Base-by-base conservation (phyloP, 495 filamentous ascomycete species). In the Podospora pseudoanserina region DNA sequence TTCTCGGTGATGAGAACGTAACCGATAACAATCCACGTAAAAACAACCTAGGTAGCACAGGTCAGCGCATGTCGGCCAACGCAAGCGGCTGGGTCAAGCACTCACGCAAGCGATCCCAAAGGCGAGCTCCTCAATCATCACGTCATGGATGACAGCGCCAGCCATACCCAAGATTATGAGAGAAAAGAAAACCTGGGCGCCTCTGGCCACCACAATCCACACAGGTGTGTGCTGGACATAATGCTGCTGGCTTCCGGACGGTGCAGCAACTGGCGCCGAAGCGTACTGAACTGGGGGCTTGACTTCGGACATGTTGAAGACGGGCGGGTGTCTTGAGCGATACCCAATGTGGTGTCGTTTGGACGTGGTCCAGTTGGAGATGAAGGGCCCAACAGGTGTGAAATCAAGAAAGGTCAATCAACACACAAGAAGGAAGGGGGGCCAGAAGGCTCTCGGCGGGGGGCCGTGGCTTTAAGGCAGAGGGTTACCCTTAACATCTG, bases 1-100 rank as follows among this genome's bases (percentile, higher is more conserved):
- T 80, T 81, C 66, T 84, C 81, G 2, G 77, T 70, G 5, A 82
- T 69, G 65, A 85, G 68, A 19, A 70, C 71, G 65, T 83, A 85
- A 1, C 71, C 60, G 54, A 74, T 74, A 11, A 83, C 71, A 60
- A 83, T 72, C 79, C 78, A 81, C 6, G 83, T 84, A 67, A 84
- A 80, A 53, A 85, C 26, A 57, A 72, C 70, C 83, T 85, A 64
- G 2, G 56, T 4, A 13, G 20, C 30, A 49, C 15, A 16, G 39
- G 39, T 49, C 9, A 49, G 9, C 39, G 13, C 39, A 49, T 11
- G 7, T 11, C 39, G 13, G 15, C 39, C 15, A 49, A 5, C 0
- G 9, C 2, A 2, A 49, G 7, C 39, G 9, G 15, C 39, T 49
- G 39, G 39, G 39, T 11, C 39, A 1, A 32, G 16, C 54, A 76